phyloP scores from a whole-genome alignment of 352 stramenopile genomes.

The Phytopythium chamaehyphon region DNA sequence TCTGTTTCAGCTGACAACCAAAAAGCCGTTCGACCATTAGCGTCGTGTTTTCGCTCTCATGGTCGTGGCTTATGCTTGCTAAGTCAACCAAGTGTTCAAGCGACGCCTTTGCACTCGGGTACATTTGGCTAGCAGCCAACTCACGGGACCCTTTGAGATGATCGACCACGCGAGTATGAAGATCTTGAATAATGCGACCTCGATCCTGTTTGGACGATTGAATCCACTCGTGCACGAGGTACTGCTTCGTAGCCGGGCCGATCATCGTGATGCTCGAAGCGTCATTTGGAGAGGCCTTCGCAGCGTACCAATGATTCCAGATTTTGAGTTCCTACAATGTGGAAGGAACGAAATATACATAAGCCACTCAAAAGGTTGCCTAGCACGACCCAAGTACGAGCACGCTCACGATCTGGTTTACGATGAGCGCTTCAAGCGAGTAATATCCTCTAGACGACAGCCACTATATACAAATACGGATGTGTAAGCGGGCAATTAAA shows the following conservation, averaged over 20 bases:
- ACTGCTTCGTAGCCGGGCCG: conserved; percentile 48
- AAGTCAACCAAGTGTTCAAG: conserved; percentile 22
- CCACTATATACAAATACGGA: conserved; percentile 34
- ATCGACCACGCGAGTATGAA: conserved; percentile 8
- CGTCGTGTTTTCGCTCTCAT: conserved; percentile 8
- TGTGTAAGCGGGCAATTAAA: conserved; percentile 1
- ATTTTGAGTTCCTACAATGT: conserved; percentile 59
- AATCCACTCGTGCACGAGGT: conserved; percentile 46
- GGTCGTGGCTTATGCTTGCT: conserved; percentile 10
- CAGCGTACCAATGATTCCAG: conserved; percentile 50
- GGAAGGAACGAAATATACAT: conserved; percentile 5
- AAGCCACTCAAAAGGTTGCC: too few relatives aligned
- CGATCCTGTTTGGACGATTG: conserved; percentile 12
- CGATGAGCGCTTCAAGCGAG: conserved; percentile 53
- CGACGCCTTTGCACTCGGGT: background rate
- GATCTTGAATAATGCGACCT: conserved; percentile 5
- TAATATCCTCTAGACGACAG: conserved; percentile 58
- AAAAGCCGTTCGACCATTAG: conserved; percentile 33
- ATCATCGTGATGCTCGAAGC: conserved; percentile 27
- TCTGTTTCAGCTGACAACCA: conserved; percentile 36
- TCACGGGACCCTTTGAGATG: conserved; percentile 9
- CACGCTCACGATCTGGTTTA: conserved; percentile 84
- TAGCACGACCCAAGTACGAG: too few relatives aligned
- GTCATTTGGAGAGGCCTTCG: conserved; percentile 16
- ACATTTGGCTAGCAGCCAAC: background rate